These are phyloP conservation scores for Saccharomycopsis microspora DNA, from an alignment of 805 yeast genomes.

Conservation along the genomic window DNA sequence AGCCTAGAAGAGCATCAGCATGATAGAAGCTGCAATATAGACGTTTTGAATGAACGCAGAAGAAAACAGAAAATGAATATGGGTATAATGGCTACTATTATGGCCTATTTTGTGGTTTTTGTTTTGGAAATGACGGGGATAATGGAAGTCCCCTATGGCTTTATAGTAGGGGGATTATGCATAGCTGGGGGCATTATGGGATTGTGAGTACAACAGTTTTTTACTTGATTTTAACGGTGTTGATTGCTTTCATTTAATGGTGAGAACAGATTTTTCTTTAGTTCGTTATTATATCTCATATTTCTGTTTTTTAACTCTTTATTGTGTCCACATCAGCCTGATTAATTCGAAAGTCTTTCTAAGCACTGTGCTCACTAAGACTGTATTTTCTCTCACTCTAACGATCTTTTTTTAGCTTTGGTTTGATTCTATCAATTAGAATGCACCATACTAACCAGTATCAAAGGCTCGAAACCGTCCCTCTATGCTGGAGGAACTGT, in stretches of 20 bases:
- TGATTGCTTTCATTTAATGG: too few species aligned
- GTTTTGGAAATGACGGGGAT: slow-evolving; percentile 6
- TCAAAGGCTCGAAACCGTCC: slow-evolving; percentile 4
- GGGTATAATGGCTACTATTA: neutral
- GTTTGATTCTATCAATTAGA: too few species aligned
- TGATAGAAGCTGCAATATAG: slow-evolving; percentile 3
- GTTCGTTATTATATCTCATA: neutral
- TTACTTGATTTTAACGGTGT: too few species aligned
- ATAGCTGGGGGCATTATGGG: slow-evolving; percentile 7
- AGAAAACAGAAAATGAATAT: neutral
- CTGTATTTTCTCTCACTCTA: too few species aligned
- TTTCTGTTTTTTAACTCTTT: neutral
- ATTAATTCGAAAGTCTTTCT: too few species aligned
- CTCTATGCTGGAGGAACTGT: slow-evolving; percentile 4
- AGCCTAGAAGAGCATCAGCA: slow-evolving; percentile 9
- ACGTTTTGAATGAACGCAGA: slow-evolving; percentile 1
- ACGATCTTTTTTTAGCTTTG: too few species aligned
- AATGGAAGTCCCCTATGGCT: slow-evolving; percentile 7
- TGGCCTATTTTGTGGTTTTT: neutral
- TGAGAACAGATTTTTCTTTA: neutral
- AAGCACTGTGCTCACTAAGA: too few species aligned
- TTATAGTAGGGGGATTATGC: slow-evolving; percentile 6
- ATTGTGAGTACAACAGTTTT: neutral
- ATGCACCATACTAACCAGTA: too few species aligned
- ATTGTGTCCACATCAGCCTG: too few species aligned